Conservation (phyloP, 1,284 basidiomycete genomes). For the Moesziomyces sp. region DNA sequence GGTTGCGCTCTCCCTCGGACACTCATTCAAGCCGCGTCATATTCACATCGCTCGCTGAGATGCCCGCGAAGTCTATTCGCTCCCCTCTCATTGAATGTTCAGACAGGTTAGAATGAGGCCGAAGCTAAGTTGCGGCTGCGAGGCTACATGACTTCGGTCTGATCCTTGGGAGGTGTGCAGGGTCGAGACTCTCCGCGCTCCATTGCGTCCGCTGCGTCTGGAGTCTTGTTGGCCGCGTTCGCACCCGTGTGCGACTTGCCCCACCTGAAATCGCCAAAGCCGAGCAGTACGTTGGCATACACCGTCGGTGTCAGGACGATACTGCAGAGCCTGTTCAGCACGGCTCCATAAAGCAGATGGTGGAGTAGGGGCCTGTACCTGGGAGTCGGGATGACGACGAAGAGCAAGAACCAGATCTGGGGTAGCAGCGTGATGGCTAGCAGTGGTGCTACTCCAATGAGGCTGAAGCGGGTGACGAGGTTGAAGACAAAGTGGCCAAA, state of each 20-base stretch:
- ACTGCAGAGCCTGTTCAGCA: slow-evolving; percentile 24
- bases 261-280: slow-evolving; percentile 34
- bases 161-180: slow-evolving; percentile 16
- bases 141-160: slow-evolving; percentile 10
- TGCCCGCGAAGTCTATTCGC: too few species aligned
- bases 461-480: slow-evolving; percentile 18
- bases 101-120: too few species aligned
- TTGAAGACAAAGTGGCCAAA: slow-evolving; percentile 33
- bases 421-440: slow-evolving; percentile 29
- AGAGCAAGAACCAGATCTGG: slow-evolving; percentile 34
- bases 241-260: slow-evolving; percentile 28
- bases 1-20: too few species aligned
- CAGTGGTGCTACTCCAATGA: slow-evolving; percentile 20
- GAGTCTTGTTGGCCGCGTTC: slow-evolving; percentile 6
- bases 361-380: slow-evolving; percentile 16
- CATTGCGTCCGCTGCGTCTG: slow-evolving; percentile 9
- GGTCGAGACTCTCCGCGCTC: slow-evolving; percentile 15
- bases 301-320: slow-evolving; percentile 27
- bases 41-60: too few species aligned
- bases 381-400: slow-evolving; percentile 17
- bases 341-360: slow-evolving; percentile 21
- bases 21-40: too few species aligned
- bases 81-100: too few species aligned
- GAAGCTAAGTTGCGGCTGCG: too few species aligned
- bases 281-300: slow-evolving; percentile 30